Evolutionary conservation across 305 asterid species (phyloP), one percentile per base, ranked within the genome.

Genomic region (Lippia alba): DNA sequence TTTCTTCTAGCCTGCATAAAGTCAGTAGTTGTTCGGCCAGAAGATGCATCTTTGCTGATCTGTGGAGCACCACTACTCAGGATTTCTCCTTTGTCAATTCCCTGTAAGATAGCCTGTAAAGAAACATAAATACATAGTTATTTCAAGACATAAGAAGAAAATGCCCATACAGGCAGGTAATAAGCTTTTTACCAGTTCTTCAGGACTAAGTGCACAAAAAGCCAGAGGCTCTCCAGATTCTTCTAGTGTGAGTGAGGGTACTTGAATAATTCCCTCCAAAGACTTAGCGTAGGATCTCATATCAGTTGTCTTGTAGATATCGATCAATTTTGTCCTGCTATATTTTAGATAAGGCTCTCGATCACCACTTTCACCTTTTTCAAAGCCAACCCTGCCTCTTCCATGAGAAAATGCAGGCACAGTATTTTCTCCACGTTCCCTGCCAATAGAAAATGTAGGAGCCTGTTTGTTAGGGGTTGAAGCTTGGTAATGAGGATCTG

Each of bases 31-130:
- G 80, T 74, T 62, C 90, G 79, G 56, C 81, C 86, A 56, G 78
- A 74, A 41, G 93, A 78, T 54, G 91, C 91, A 73, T 89, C 97
- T 79, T 88, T 89, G 73, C 81, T 78, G 45, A 76, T 74, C 83
- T 87, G 96, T 20, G 90, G 92, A 45, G 86, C 94, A 34, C 91
- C 92, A 79, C 97, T 91, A 74, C 92, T 87, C 45, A 81, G 51
- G 17, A 91, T 82, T 61, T 91, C 96, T 66, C 89, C 97, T 56
- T 83, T 79, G 64, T 89, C 96, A 72, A 91, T 91, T 39, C 97
- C 96, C 79, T 83, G 87, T 65, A 91, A 79, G 77, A 86, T 75
- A 73, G 69, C 82, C 97, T 91, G 76, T 66, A 77, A 60, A 56
- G 44, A 61, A 33, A 56, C 51, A 67, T 24, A 24, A 3, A 24